phyloP scores from a whole-genome alignment of 495 filamentous ascomycete genomes.

The Aspergillus leporis region DNA sequence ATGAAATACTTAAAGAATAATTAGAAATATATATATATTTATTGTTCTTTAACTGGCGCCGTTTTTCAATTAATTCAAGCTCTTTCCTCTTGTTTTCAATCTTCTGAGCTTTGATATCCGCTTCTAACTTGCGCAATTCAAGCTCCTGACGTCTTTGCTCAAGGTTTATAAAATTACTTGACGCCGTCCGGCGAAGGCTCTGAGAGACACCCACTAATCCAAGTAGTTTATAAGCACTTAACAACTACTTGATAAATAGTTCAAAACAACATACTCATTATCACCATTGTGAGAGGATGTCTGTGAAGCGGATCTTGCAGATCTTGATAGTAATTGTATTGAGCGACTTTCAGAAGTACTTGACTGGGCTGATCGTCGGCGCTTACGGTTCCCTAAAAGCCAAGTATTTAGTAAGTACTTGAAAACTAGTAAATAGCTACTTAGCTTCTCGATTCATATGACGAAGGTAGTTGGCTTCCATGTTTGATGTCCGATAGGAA shows the following conservation, averaged over 20 bases:
- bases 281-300: background rate
- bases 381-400: background rate
- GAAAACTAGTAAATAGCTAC: constrained; percentile 12
- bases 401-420: constrained; percentile 1
- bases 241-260: too few relatives aligned
- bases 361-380: background rate
- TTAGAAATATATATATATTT: too few relatives aligned
- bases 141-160: constrained; percentile 12
- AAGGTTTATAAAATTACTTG: constrained; percentile 4
- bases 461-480: constrained; percentile 12
- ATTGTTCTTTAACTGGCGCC: too few relatives aligned
- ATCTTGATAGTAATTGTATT: background rate
- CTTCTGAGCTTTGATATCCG: constrained; percentile 3
- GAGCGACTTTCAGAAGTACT: background rate
- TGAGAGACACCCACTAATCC: background rate
- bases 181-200: background rate
- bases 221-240: too few relatives aligned
- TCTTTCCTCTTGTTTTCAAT: background rate
- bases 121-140: constrained; percentile 9
- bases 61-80: too few relatives aligned
- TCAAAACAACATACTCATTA: background rate
- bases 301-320: background rate
- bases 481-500: constrained; percentile 7
- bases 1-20: too few relatives aligned
- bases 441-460: constrained; percentile 15